Conservation (phyloP, 2,329 filamentous ascomycete genomes). For the Colletotrichum magnum region DNA sequence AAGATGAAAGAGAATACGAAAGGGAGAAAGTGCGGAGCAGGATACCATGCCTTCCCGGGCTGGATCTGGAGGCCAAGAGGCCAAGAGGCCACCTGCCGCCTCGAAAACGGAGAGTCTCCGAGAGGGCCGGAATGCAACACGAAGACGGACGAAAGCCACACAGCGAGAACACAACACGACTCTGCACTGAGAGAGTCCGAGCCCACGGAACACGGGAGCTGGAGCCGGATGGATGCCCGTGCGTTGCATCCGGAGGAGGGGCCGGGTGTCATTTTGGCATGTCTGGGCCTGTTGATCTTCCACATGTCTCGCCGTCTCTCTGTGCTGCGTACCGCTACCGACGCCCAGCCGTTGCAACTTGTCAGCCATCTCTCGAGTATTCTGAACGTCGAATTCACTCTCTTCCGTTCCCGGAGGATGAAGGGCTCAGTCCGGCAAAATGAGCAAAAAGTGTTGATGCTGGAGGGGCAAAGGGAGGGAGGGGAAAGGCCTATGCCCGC, state of each 20-base stretch:
- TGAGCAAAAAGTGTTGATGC: background rate
- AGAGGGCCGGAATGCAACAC: background rate
- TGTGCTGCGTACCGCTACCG: background rate
- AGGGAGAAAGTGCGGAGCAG: background rate
- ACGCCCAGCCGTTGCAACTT: too few relatives aligned
- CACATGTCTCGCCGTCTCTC: background rate
- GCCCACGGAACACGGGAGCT: slow-evolving; percentile 36
- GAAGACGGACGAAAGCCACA: background rate
- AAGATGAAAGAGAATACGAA: too few relatives aligned
- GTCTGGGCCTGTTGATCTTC: slow-evolving; percentile 19
- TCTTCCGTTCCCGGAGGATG: background rate
- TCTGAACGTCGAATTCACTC: background rate
- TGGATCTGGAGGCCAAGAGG: background rate
- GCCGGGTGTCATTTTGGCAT: slow-evolving; percentile 26
- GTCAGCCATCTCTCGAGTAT: too few relatives aligned
- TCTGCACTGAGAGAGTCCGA: slow-evolving; percentile 24
- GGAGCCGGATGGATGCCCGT: slow-evolving; percentile 30
- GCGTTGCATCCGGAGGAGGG: slow-evolving; percentile 37
- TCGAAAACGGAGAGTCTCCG: slow-evolving; percentile 6
- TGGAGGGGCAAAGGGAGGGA: background rate
- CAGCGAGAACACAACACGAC: background rate
- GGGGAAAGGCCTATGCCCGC: background rate
- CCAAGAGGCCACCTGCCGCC: background rate
- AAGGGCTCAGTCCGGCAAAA: slow-evolving; percentile 14
- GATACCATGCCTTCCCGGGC: background rate